A percentile compares a stretch with the other conserved stretches of the same genome.
Evolutionary conservation across 2,329 filamentous ascomycete genomes (phyloP).

Genomic region (Trichoderma hamatum): DNA sequence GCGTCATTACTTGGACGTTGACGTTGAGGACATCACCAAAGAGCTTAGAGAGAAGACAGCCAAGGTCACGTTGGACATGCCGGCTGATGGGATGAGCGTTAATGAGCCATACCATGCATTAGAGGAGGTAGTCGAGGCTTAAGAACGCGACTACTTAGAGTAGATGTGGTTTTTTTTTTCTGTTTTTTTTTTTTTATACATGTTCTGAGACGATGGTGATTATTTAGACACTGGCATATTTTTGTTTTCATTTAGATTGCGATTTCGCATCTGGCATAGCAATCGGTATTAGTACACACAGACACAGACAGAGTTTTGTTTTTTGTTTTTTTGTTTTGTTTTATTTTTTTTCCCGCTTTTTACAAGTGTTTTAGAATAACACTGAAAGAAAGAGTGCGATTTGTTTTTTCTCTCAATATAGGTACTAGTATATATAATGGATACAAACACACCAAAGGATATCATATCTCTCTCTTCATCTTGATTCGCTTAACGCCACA

Average conservation of each 20-base stretch:
- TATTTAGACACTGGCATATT: neutral
- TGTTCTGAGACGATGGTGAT: neutral
- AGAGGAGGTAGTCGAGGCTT: slow-evolving; percentile 2
- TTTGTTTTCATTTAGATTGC: neutral
- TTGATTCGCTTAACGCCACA: neutral
- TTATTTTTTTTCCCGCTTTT: neutral
- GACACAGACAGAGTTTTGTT: neutral
- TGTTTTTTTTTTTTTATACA: neutral
- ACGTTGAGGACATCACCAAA: slow-evolving; percentile 76
- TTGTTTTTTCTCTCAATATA: neutral
- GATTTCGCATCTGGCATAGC: neutral
- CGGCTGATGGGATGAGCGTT: neutral
- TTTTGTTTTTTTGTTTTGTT: neutral
- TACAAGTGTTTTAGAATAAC: neutral
- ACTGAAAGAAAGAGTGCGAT: neutral
- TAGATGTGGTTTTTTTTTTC: neutral
- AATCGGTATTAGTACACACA: neutral
- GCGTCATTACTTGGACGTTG: slow-evolving; percentile 74
- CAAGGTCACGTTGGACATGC: slow-evolving; percentile 20
- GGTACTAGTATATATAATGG: neutral
- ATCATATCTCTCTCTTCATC: neutral
- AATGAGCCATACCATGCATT: neutral
- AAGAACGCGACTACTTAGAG: neutral
- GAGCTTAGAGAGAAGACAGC: slow-evolving; percentile 65
- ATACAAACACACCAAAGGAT: neutral